phyloP scores from a whole-genome alignment of 2,329 filamentous ascomycete genomes.

The Phyllosticta citrichinensis region DNA sequence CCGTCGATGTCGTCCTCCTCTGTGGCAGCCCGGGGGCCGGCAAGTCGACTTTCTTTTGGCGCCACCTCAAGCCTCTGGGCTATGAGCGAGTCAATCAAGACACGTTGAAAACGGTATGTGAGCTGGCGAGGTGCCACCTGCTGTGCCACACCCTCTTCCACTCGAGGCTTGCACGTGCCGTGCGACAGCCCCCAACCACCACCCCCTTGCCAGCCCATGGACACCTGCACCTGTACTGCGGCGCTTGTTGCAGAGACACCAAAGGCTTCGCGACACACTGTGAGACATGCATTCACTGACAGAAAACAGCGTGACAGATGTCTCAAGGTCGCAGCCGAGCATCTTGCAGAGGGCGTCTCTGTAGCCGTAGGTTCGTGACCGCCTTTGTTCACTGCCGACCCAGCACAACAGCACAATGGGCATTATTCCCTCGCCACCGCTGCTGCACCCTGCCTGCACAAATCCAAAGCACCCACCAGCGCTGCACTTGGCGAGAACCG shows the following conservation, averaged over 20 bases:
- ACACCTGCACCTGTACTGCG: not conserved
- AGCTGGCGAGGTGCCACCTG: constrained; percentile 12
- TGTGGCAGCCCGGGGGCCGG: constrained; percentile 83
- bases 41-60: constrained; percentile 86
- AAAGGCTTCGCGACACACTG: not conserved
- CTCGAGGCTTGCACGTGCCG: constrained; percentile 16
- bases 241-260: not conserved
- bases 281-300: constrained; percentile 22
- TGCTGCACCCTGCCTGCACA: not conserved
- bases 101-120: constrained; percentile 58
- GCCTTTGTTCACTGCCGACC: not conserved
- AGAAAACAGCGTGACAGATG: constrained; percentile 46
- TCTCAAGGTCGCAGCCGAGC: constrained; percentile 60
- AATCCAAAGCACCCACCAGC: not conserved
- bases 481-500: not conserved
- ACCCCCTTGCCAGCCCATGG: not conserved
- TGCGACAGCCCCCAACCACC: not conserved
- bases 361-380: constrained; percentile 63
- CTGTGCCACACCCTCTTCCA: constrained; percentile 10
- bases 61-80: constrained; percentile 62
- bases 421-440: not conserved
- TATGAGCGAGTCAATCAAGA: constrained; percentile 90
- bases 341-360: constrained; percentile 54
- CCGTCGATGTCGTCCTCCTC: constrained; percentile 69
- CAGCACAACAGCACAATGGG: not conserved